Evolutionary conservation across 352 stramenopile species (phyloP).

Genomic region (Salisapilia sapeloensis): DNA sequence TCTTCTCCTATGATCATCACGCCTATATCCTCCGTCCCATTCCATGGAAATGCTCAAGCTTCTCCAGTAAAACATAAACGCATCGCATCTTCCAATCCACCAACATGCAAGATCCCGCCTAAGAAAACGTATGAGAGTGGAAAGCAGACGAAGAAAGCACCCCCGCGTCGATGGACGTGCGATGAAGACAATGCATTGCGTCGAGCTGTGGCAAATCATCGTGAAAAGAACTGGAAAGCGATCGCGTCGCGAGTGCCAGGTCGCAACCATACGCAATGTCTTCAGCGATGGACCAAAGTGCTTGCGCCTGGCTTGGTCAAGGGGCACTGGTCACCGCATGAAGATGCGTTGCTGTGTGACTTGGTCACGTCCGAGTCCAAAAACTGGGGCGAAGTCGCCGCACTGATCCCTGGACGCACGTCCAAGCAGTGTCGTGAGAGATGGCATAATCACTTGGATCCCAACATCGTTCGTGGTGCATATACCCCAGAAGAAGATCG

Average conservation of each 20-base stretch:
- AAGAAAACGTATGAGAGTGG: constrained; percentile 1
- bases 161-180: constrained; percentile 69
- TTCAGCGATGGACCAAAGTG: constrained; percentile 86
- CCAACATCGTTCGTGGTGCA: constrained; percentile 73
- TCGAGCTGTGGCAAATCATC: constrained; percentile 67
- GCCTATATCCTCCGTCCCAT: too few species aligned
- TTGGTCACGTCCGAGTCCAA: constrained; percentile 74
- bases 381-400: constrained; percentile 80
- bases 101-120: too few species aligned
- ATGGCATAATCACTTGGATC: constrained; percentile 83
- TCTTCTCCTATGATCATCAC: too few species aligned
- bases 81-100: too few species aligned
- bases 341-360: constrained; percentile 62
- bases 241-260: constrained; percentile 78
- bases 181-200: constrained; percentile 81
- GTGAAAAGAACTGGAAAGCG: constrained; percentile 86
- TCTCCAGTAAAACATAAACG: too few species aligned
- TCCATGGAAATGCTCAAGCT: too few species aligned
- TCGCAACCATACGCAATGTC: constrained; percentile 83
- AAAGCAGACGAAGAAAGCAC: constrained; percentile 50
- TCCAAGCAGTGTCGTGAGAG: constrained; percentile 84
- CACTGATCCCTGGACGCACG: constrained; percentile 69
- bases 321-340: constrained; percentile 81
- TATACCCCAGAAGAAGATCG: constrained; percentile 82
- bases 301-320: constrained; percentile 77